A percentile compares a stretch with the other conserved stretches of the same genome.
phyloP scores from a whole-genome alignment of 164 flowering plant species.

The Piper longum region DNA sequence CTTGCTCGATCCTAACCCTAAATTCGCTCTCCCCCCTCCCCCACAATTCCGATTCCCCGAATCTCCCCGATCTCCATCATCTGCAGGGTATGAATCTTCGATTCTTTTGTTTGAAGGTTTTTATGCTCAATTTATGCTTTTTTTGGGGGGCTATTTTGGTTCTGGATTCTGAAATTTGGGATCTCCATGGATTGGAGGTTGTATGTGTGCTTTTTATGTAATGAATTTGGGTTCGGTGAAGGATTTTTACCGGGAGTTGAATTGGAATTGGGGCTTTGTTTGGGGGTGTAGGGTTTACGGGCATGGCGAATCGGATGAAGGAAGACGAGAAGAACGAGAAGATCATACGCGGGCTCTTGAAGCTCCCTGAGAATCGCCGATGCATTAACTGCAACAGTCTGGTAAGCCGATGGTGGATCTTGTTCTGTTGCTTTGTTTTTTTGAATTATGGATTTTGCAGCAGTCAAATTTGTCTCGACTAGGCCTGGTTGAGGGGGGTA shows the following conservation, averaged over 20 bases:
- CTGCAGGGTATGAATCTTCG: not conserved
- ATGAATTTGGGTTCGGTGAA: not conserved
- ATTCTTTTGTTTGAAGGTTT: too few species aligned
- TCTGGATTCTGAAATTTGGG: too few species aligned
- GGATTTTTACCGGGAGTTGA: not conserved
- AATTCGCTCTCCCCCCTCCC: too few species aligned
- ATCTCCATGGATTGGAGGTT: too few species aligned
- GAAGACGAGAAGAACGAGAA: conserved; percentile 91
- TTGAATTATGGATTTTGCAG: not conserved
- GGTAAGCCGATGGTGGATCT: conserved; percentile 24
- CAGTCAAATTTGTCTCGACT: not conserved
- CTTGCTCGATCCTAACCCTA: too few species aligned
- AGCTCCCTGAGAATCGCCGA: conserved; percentile 58
- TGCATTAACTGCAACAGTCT: conserved; percentile 85
- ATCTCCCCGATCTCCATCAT: not conserved
- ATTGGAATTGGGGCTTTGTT: not conserved
- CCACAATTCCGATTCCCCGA: not conserved
- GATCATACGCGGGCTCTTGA: conserved; percentile 69
- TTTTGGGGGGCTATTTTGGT: too few species aligned
- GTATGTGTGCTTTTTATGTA: too few species aligned
- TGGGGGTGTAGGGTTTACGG: conserved; percentile 2
- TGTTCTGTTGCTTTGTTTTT: not conserved
- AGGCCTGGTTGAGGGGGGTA: too few species aligned
- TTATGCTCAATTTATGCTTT: too few species aligned
- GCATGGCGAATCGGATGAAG: conserved; percentile 71